phyloP scores from a whole-genome alignment of 2,329 filamentous ascomycete species.

The Alternaria tenuissima region DNA sequence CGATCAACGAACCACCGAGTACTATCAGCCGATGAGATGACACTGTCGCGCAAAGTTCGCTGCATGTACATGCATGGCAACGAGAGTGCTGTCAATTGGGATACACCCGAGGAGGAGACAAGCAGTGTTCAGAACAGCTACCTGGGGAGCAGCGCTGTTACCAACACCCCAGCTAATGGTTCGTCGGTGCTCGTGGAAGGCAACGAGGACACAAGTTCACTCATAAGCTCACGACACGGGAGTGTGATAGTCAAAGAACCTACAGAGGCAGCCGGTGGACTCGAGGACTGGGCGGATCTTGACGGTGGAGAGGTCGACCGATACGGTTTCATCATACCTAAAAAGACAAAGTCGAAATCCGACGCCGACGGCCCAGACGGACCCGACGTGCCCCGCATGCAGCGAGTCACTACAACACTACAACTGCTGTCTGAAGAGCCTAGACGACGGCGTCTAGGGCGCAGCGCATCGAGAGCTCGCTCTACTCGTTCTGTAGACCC shows the following conservation, averaged over 20 bases:
- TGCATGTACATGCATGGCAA: constrained; percentile 71
- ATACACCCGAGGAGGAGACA: constrained; percentile 33
- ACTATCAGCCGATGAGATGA: constrained; percentile 70
- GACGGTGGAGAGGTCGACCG: constrained; percentile 67
- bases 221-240: constrained; percentile 38
- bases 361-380: constrained; percentile 36
- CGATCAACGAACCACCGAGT: constrained; percentile 55
- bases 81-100: constrained; percentile 61
- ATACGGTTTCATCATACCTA: constrained; percentile 69
- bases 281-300: constrained; percentile 71
- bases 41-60: constrained; percentile 68
- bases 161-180: constrained; percentile 33
- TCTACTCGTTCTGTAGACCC: constrained; percentile 55
- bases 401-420: constrained; percentile 68
- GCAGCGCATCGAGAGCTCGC: constrained; percentile 58
- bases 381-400: constrained; percentile 54
- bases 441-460: constrained; percentile 61
- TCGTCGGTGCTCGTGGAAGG: constrained; percentile 41
- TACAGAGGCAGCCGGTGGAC: constrained; percentile 67
- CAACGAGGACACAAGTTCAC: constrained; percentile 40
- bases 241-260: constrained; percentile 58
- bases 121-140: constrained; percentile 32
- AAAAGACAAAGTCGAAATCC: constrained; percentile 46
- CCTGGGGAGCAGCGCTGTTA: constrained; percentile 34
- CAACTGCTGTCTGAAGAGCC: constrained; percentile 65